phyloP scores from a whole-genome alignment of 148 eudicot genomes.

The Polygonum aviculare region DNA sequence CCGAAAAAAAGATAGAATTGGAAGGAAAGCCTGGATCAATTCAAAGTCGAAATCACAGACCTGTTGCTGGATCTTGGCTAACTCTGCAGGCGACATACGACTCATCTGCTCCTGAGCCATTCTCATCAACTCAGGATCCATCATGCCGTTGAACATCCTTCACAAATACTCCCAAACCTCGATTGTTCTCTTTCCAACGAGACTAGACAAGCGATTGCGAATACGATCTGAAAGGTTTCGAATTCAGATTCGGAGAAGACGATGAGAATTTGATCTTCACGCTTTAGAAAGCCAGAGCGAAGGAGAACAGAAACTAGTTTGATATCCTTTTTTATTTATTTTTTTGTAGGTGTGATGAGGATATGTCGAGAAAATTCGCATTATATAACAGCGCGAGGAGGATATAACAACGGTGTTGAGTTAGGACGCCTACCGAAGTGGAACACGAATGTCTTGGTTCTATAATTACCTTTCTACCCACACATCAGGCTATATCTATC shows the following conservation, averaged over 20 bases:
- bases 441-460: not conserved
- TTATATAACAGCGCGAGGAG: not conserved
- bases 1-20: not conserved
- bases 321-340: not conserved
- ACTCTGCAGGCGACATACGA: conserved; percentile 79
- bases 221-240: not conserved
- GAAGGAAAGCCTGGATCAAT: not conserved
- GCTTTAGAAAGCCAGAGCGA: not conserved
- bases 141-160: conserved; percentile 60
- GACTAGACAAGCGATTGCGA: not conserved
- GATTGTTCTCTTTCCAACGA: not conserved
- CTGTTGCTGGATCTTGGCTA: conserved; percentile 87
- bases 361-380: not conserved
- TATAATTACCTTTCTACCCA: not conserved
- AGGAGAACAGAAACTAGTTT: conserved; percentile 1
- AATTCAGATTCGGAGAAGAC: not conserved
- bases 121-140: conserved; percentile 87
- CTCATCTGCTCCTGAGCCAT: conserved; percentile 96
- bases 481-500: not conserved
- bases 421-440: conserved; percentile 11
- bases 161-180: not conserved
- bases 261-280: not conserved
- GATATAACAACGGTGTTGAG: conserved; percentile 1
- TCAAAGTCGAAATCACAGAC: conserved; percentile 18
- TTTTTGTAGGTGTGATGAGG: not conserved